Evolutionary conservation across 2,329 filamentous ascomycete genomes (phyloP).

Genomic region (Fusarium sp.): DNA sequence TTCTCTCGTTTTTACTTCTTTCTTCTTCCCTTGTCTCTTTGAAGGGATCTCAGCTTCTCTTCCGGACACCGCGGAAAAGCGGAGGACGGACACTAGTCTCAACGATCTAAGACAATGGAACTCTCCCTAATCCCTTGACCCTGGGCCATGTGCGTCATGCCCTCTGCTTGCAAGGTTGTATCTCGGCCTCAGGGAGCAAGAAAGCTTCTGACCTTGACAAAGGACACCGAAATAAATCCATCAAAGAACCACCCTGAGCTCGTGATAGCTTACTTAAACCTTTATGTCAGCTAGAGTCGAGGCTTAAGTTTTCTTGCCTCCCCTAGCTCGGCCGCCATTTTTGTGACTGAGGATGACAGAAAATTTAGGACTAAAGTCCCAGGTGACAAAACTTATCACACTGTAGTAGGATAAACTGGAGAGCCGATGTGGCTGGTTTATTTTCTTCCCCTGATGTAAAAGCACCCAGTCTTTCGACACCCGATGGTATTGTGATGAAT

Average conservation of each 20-base stretch:
- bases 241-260: neutral
- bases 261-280: neutral
- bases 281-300: neutral
- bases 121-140: slow-evolving; percentile 5
- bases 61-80: slow-evolving; percentile 10
- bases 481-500: neutral
- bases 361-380: neutral
- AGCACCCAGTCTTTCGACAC: neutral
- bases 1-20: neutral
- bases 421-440: neutral
- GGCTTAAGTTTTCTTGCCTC: neutral
- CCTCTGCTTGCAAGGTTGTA: slow-evolving; percentile 12
- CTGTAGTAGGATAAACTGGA: neutral
- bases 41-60: slow-evolving; percentile 3
- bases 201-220: neutral
- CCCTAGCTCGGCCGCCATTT: slow-evolving; percentile 6
- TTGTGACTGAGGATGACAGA: neutral
- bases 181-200: slow-evolving; percentile 13
- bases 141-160: slow-evolving; percentile 36
- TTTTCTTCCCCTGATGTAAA: neutral
- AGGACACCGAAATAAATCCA: neutral
- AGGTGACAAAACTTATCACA: neutral
- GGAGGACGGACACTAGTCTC: slow-evolving; percentile 20
- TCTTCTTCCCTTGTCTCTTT: slow-evolving; percentile 6
- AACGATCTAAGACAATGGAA: slow-evolving; percentile 19